Conservation (phyloP, 805 yeast species). For the Suhomyces emberorum region DNA sequence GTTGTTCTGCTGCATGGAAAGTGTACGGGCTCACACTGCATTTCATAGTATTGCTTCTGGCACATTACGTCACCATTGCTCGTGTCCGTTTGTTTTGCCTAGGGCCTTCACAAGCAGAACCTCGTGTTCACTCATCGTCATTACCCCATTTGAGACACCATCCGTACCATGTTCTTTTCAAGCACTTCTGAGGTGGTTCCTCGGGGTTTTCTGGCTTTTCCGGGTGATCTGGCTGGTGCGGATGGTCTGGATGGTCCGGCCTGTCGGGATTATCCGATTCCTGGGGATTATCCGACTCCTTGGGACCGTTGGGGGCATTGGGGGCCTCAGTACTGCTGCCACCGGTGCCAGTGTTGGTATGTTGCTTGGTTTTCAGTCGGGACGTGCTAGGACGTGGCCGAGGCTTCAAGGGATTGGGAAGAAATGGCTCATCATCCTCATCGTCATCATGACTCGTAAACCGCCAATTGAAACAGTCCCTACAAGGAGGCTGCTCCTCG, state of each 20-base stretch:
- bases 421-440: slow-evolving; percentile 34
- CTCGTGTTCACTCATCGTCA: too few relatives aligned
- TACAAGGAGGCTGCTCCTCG: slow-evolving; percentile 72
- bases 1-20: too few relatives aligned
- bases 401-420: slow-evolving; percentile 39
- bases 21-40: too few relatives aligned
- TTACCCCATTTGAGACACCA: slow-evolving; percentile 50
- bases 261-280: not conserved
- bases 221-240: slow-evolving; percentile 2
- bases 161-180: slow-evolving; percentile 66
- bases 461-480: slow-evolving; percentile 89
- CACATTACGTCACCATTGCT: too few relatives aligned
- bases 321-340: slow-evolving; percentile 4
- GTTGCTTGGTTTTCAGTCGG: too few relatives aligned
- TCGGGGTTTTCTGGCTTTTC: slow-evolving; percentile 1
- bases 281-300: not conserved
- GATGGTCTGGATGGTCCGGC: not conserved
- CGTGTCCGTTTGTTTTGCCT: too few relatives aligned
- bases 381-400: slow-evolving; percentile 1
- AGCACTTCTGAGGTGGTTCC: slow-evolving; percentile 43
- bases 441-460: slow-evolving; percentile 52
- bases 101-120: too few relatives aligned
- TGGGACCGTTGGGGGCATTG: not conserved
- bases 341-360: not conserved
- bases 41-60: too few relatives aligned